Percentiles rank a stretch among this genome's conserved stretches.
These are phyloP conservation scores for Eudorina sp. DNA, from an alignment of 139 green algal genomes.

Conservation along the genomic window DNA sequence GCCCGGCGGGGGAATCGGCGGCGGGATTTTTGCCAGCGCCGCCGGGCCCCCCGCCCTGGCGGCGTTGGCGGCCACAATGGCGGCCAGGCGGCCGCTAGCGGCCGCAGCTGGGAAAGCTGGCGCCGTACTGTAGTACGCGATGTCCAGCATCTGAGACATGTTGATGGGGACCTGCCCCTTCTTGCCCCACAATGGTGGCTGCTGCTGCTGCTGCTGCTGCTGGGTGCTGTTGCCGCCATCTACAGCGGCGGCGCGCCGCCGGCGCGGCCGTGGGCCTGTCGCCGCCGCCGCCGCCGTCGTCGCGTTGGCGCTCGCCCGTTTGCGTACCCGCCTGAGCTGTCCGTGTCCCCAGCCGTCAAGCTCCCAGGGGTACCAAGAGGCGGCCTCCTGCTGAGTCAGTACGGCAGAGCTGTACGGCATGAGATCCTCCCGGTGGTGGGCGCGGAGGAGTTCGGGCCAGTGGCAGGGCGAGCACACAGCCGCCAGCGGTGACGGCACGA, in stretches of 20 bases:
- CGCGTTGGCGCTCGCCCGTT: too few species aligned
- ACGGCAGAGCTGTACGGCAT: not conserved
- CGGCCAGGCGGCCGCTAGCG: not conserved
- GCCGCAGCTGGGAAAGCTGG: not conserved
- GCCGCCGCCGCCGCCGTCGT: not conserved
- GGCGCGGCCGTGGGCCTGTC: too few species aligned
- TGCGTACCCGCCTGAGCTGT: too few species aligned
- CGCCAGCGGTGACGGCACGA: conserved; percentile 29
- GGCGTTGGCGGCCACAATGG: not conserved
- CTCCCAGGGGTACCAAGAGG: not conserved
- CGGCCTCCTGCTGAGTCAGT: not conserved
- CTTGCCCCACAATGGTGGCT: not conserved
- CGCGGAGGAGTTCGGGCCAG: not conserved
- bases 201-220: not conserved
- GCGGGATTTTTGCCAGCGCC: not conserved
- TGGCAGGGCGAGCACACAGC: conserved; percentile 43
- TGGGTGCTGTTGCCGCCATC: not conserved
- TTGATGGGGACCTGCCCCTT: not conserved
- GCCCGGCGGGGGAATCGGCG: conserved; percentile 20
- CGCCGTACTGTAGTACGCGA: conserved; percentile 4
- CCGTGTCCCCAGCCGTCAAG: conserved; percentile 1
- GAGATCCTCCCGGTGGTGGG: not conserved
- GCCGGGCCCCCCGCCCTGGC: not conserved
- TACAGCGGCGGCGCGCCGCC: not conserved
- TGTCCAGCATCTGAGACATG: not conserved